These are phyloP conservation scores for Veloboletus limbatus DNA, from an alignment of 1,284 basidiomycete genomes.

Conservation along the genomic window DNA sequence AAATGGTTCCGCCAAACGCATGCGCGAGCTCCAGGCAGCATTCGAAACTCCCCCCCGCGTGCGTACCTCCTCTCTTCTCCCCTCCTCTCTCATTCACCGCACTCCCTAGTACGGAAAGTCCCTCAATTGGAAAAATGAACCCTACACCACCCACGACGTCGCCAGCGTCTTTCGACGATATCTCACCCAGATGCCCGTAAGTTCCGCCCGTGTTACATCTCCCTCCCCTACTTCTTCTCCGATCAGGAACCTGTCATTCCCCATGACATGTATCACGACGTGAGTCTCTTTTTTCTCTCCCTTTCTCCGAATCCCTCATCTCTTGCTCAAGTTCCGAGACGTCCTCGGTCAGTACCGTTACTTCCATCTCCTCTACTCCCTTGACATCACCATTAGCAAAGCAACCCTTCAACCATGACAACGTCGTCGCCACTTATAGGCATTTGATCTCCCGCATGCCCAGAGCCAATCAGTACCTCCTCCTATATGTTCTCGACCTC, in stretches of 20 bases:
- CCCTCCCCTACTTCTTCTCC: conserved; percentile 12
- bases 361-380: conserved; percentile 1
- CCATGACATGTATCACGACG: conserved; percentile 81
- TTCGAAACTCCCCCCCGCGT: conserved; percentile 90
- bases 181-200: conserved; percentile 92
- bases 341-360: conserved; percentile 57
- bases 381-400: conserved; percentile 46
- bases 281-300: conserved; percentile 42
- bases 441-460: conserved; percentile 83
- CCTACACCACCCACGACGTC: conserved; percentile 92
- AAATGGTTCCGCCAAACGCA: conserved; percentile 89
- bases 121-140: conserved; percentile 84
- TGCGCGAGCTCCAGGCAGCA: conserved; percentile 89
- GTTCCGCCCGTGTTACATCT: conserved; percentile 34
- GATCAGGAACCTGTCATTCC: conserved; percentile 89
- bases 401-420: conserved; percentile 61
- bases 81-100: conserved; percentile 2
- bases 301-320: conserved; percentile 19
- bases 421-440: conserved; percentile 78
- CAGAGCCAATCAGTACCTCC: conserved; percentile 86
- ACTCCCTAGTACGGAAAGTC: conserved; percentile 81
- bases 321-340: conserved; percentile 71
- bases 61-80: conserved; percentile 34
- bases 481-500: conserved; percentile 95
- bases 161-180: conserved; percentile 95